Percentiles rank a stretch among this genome's conserved stretches.
phyloP scores from a whole-genome alignment of 768 basidiomycete genomes.

The Fomitopsis serialis region DNA sequence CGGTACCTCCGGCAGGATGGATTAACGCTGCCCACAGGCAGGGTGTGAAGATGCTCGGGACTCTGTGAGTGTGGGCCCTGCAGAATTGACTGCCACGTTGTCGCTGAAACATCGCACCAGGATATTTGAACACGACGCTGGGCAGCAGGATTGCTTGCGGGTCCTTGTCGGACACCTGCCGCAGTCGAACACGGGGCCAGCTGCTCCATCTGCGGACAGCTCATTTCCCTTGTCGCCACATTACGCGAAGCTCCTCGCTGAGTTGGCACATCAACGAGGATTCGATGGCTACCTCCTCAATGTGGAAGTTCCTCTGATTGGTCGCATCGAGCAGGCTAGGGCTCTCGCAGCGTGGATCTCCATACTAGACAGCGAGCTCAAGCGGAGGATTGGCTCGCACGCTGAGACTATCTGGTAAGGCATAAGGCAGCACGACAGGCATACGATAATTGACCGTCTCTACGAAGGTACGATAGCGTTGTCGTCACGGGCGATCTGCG shows the following conservation, averaged over 20 bases:
- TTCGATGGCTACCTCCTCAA: slow-evolving; percentile 89
- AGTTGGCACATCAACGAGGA: slow-evolving; percentile 65
- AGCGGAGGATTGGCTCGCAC: no score
- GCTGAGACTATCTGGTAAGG: slow-evolving; percentile 67
- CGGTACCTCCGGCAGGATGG: slow-evolving; percentile 78
- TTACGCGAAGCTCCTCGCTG: slow-evolving; percentile 64
- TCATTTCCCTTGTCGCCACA: slow-evolving; percentile 52
- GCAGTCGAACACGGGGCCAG: slow-evolving; percentile 40
- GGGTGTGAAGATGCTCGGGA: slow-evolving; percentile 75
- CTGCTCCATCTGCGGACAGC: slow-evolving; percentile 24
- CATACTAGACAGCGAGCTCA: slow-evolving; percentile 54
- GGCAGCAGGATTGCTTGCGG: slow-evolving; percentile 54
- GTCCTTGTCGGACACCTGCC: slow-evolving; percentile 59
- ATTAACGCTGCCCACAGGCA: slow-evolving; percentile 73
- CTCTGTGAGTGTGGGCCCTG: slow-evolving; percentile 54
- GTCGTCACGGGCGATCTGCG: slow-evolving; percentile 48
- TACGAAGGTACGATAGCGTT: slow-evolving; percentile 67
- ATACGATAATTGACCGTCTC: background rate
- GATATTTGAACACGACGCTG: slow-evolving; percentile 53
- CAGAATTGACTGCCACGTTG: background rate
- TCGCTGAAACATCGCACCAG: no score
- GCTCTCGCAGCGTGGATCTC: slow-evolving; percentile 66
- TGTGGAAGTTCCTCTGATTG: slow-evolving; percentile 54
- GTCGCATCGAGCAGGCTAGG: slow-evolving; percentile 51
- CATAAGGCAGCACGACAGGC: background rate